Evolutionary conservation across 1,139 yeast species (phyloP).

Genomic region (Debaryomycetaceae sp.): DNA sequence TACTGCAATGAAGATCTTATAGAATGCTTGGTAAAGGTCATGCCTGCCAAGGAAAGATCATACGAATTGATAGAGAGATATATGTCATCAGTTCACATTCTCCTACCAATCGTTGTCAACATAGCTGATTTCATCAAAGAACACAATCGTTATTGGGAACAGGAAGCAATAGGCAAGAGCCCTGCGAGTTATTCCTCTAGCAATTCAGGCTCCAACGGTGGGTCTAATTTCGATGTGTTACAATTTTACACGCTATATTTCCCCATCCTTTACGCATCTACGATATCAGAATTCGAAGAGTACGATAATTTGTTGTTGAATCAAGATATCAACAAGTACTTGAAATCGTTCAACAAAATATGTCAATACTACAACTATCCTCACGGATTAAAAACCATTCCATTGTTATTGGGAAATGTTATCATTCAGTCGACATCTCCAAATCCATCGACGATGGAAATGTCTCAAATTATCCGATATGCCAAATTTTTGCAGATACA

Average conservation of each 20-base stretch:
- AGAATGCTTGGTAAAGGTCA: constrained; percentile 29
- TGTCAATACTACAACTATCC: constrained; percentile 53
- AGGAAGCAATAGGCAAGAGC: constrained; percentile 9
- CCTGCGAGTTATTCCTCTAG: constrained; percentile 1
- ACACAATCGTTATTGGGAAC: constrained; percentile 51
- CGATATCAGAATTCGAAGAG: constrained; percentile 55
- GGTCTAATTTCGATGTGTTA: constrained; percentile 28
- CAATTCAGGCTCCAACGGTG: constrained; percentile 6
- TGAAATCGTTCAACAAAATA: constrained; percentile 45
- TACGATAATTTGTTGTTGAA: constrained; percentile 44
- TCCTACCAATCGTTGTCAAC: constrained; percentile 48
- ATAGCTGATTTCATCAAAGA: constrained; percentile 41
- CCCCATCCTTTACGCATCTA: constrained; percentile 52
- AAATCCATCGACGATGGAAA: constrained; percentile 51
- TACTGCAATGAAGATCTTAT: constrained; percentile 37
- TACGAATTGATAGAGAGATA: constrained; percentile 48
- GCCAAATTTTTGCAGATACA: constrained; percentile 56
- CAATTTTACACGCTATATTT: constrained; percentile 48
- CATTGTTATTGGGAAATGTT: constrained; percentile 48
- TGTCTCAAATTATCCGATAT: constrained; percentile 48
- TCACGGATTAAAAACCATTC: constrained; percentile 46
- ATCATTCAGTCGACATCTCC: constrained; percentile 54
- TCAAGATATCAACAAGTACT: constrained; percentile 47
- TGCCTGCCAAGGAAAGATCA: constrained; percentile 45
- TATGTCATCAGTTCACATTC: constrained; percentile 49